These are phyloP conservation scores for Penicillium sp. DNA, from an alignment of 2,329 filamentous ascomycete genomes.

Conservation along the genomic window DNA sequence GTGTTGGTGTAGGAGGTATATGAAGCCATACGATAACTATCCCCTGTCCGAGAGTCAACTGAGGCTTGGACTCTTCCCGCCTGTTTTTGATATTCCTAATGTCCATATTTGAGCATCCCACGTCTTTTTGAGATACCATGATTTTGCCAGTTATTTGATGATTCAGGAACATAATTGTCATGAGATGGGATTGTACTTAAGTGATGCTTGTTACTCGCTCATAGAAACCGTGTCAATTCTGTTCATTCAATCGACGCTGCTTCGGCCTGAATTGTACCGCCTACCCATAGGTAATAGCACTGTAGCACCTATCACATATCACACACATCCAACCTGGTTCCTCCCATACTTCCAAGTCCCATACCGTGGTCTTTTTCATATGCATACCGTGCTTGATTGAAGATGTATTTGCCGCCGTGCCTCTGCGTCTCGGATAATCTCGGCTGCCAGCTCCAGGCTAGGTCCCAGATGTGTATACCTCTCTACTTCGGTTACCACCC, in stretches of 20 bases:
- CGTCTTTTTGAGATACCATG: conserved; percentile 28
- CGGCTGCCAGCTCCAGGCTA: conserved; percentile 69
- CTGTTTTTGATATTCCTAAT: conserved; percentile 19
- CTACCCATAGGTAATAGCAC: too few relatives aligned
- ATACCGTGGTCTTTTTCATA: conserved; percentile 5
- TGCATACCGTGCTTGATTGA: conserved; percentile 17
- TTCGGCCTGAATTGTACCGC: background rate
- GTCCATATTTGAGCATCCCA: conserved; percentile 20
- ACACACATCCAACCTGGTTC: background rate
- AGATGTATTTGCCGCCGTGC: conserved; percentile 57
- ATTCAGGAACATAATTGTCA: conserved; percentile 26
- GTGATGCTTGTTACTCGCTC: conserved; percentile 7
- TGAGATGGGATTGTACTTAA: conserved; percentile 18
- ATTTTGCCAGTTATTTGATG: conserved; percentile 19
- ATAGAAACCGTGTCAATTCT: background rate
- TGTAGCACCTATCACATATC: background rate
- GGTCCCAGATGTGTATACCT: conserved; percentile 71
- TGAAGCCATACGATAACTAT: conserved; percentile 6
- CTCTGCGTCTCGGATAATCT: conserved; percentile 77
- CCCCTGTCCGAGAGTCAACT: background rate
- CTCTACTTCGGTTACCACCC: conserved; percentile 72
- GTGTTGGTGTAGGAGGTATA: conserved; percentile 54
- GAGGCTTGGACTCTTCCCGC: background rate
- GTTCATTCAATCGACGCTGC: background rate
- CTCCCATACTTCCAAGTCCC: background rate